Evolutionary conservation across 2,329 filamentous ascomycete genomes (phyloP), one percentile per base, ranked within the genome.

Genomic region (Polytolypa hystricis): DNA sequence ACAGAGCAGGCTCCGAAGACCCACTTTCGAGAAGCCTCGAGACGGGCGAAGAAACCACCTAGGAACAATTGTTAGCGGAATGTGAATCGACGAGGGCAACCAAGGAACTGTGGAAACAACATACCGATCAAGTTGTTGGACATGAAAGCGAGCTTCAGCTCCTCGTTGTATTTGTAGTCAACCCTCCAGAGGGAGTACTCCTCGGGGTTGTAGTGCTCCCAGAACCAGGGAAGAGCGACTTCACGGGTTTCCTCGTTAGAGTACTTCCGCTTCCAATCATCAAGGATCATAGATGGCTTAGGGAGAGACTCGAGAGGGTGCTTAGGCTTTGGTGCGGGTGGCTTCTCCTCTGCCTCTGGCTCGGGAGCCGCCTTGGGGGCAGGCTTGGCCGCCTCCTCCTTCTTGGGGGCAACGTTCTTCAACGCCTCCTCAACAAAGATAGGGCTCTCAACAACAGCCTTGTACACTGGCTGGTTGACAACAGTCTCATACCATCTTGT

Each of bases 191-290:
- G 69, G 39, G 86, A 93, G 77, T 91, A 98, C 69, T 98, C 91
- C 48, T 86, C 81, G 53, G 91, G 80, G 60, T 91, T 89, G 67
- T 78, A 77, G 66, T 93, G 85, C 71, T 95, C 79, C 89, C 89
- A 98, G 80, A 98, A 96, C 82, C 83, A 96, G 64, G 89, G 87
- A 56, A 96, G 71, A 54, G 89, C 85, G 47, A 73, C 79, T 47
- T 79, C 71, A 40, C 76, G 75, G 52, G 84, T 87, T 47, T 95
- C 85, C 62, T 81, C 76, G 79, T 98, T 98, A 57, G 91, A 98
- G 79, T 93, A 98, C 66, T 84, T 80, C 60, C 91, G 86, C 82
- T 98, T 98, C 84, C 81, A 94, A 70, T 98, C 91, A 60, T 98
- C 91, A 40, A 98, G 75, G 52, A 81, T 73, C 58, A 94, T 75